Evolutionary conservation across 805 yeast species (phyloP).

Genomic region (Candida xyloterini): DNA sequence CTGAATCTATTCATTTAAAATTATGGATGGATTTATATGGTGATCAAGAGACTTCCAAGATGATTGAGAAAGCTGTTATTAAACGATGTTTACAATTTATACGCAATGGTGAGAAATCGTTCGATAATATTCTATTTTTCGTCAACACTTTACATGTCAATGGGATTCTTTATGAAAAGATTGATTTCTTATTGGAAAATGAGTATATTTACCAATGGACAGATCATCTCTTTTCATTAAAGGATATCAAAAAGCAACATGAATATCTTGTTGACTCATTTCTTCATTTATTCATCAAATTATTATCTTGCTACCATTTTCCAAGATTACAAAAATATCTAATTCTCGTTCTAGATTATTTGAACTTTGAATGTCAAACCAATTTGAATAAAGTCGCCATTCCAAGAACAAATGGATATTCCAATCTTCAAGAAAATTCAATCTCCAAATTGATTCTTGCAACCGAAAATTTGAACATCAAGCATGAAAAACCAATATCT

Average conservation of each 20-base stretch:
- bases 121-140: constrained; percentile 5
- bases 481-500: constrained; percentile 22
- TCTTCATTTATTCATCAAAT: constrained; percentile 2
- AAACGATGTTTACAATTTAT: constrained; percentile 47
- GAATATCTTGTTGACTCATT: constrained; percentile 12
- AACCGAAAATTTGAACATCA: constrained; percentile 1
- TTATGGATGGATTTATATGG: constrained; percentile 36
- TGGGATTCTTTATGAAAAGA: constrained; percentile 5
- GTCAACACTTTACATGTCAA: constrained; percentile 8
- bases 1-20: constrained; percentile 20
- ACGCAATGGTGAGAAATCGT: not conserved
- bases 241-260: constrained; percentile 1
- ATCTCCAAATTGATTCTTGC: constrained; percentile 8
- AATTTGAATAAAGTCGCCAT: not conserved
- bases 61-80: constrained; percentile 40
- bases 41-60: constrained; percentile 16
- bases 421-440: constrained; percentile 3
- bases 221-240: constrained; percentile 3
- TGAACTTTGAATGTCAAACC: constrained; percentile 17
- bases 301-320: constrained; percentile 2
- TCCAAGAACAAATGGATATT: not conserved
- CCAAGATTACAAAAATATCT: constrained; percentile 12
- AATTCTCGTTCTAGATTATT: constrained; percentile 10
- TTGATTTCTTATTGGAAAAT: constrained; percentile 20
- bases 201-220: constrained; percentile 21